Conservation (phyloP, 306 rosid species). For the Vachellia collinsii region DNA sequence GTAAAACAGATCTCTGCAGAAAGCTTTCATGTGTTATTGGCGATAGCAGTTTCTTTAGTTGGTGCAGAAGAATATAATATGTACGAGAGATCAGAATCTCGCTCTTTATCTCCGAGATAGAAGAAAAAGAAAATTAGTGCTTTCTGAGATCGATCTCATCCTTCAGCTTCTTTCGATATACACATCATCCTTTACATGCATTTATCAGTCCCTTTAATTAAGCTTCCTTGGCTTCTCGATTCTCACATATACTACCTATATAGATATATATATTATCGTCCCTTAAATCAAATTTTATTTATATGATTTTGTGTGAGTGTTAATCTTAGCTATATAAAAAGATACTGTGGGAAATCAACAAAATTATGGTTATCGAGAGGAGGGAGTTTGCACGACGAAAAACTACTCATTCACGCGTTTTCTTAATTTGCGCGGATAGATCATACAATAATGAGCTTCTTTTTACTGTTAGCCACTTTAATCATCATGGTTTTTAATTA, state of each 20-base stretch:
- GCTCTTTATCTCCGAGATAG: not conserved
- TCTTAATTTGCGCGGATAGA: not conserved
- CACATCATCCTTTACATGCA: not conserved
- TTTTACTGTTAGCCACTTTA: conserved; percentile 18
- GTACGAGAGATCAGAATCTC: not conserved
- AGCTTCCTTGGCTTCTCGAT: not conserved
- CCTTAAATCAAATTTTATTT: not conserved
- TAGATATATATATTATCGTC: not conserved
- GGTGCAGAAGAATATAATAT: not conserved
- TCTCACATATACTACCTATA: not conserved
- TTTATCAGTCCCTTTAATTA: not conserved
- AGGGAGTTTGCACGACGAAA: not conserved
- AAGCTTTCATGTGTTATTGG: not conserved
- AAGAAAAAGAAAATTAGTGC: not conserved
- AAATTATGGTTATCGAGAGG: not conserved
- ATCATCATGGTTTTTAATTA: not conserved
- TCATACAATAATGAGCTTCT: not conserved
- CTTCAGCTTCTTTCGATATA: not conserved
- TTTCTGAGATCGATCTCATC: not conserved
- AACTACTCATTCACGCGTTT: not conserved
- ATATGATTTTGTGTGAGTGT: not conserved
- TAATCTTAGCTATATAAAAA: not conserved
- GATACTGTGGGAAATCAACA: not conserved
- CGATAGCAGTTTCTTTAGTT: not conserved
- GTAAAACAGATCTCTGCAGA: conserved; percentile 4